Base-by-base conservation (phyloP, 208 protist genomes). In the Crithidia acanthocephali region DNA sequence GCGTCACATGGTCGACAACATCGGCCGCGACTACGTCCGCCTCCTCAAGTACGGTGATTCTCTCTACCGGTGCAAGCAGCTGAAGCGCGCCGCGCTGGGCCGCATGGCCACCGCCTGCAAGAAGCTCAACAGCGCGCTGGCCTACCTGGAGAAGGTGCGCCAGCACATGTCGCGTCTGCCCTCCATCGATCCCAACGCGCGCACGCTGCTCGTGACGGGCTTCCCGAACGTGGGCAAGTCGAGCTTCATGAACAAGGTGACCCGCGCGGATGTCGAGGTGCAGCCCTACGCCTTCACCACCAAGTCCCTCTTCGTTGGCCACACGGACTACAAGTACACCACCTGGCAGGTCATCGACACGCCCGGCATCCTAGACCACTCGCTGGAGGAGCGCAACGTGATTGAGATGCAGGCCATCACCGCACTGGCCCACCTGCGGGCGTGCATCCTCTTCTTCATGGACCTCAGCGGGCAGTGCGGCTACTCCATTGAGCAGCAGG, bases 341-440 rank as follows among this genome's bases (percentile, higher is more conserved):
- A 94, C 92, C 11, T 99, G 99, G 98, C 99, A 99, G 88, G 97
- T 99, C 4, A 99, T 99, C 72, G 99, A 99, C 89, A 99, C 99
- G 16, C 99, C 99, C 18, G 99, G 99, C 84, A 99, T 99, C 76
- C 81, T 99, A 2, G 99, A 99, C 83, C 98, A 99, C 77, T 98
- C 98, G 15, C 90, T 99, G 6, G 98, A 99, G 81, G 97, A 99
- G 71, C 83, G 99, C 25, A 99, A 99, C 87, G 99, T 99, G n/a
- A 99, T 99, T 88, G 99, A 99, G 82, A 99, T 99, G 99, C 99
- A 99, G 83, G 93, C 98, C 16, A 99, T 99, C 87, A 99, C 98
- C 16, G 99, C 99, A 11, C 84, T 99, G 11, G 99, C 98, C 0
- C 98, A 99, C 84, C 89, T 99, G 9, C 84, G 98, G 13, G 93